phyloP scores from a whole-genome alignment of 2,329 filamentous ascomycete species.

The Fusarium nurragi region DNA sequence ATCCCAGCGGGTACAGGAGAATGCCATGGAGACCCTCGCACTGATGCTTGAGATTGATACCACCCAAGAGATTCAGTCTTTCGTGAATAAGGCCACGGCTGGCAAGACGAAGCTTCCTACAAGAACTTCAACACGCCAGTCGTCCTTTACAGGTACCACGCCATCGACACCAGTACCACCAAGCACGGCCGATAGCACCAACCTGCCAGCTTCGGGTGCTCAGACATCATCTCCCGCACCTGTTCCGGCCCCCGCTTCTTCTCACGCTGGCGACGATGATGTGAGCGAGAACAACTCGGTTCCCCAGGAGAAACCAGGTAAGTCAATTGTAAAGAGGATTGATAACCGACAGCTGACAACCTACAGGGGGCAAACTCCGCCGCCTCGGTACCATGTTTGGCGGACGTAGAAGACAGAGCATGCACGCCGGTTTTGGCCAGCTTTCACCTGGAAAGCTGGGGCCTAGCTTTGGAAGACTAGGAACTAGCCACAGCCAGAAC shows the following conservation, averaged over 20 bases:
- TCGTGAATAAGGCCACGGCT: slow-evolving; percentile 58
- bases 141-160: slow-evolving; percentile 49
- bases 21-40: slow-evolving; percentile 82
- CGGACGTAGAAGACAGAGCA: slow-evolving; percentile 71
- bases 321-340: neutral
- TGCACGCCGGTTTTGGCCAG: slow-evolving; percentile 69
- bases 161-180: slow-evolving; percentile 42
- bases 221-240: slow-evolving; percentile 23
- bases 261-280: slow-evolving; percentile 41
- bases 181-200: slow-evolving; percentile 40
- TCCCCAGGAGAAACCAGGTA: slow-evolving; percentile 51
- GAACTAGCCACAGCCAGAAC: slow-evolving; percentile 64
- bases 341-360: slow-evolving; percentile 35
- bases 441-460: slow-evolving; percentile 64
- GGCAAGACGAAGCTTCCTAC: slow-evolving; percentile 53
- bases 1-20: slow-evolving; percentile 77
- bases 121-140: slow-evolving; percentile 54
- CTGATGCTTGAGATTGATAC: slow-evolving; percentile 87
- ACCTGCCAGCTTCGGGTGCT: slow-evolving; percentile 17
- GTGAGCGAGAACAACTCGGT: slow-evolving; percentile 56
- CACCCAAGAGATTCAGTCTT: slow-evolving; percentile 83
- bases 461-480: slow-evolving; percentile 68
- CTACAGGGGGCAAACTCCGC: slow-evolving; percentile 63
- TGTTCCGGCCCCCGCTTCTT: slow-evolving; percentile 28
- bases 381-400: slow-evolving; percentile 75